Base-by-base conservation (phyloP, 495 filamentous ascomycete species). In the Tricharina praecox region DNA sequence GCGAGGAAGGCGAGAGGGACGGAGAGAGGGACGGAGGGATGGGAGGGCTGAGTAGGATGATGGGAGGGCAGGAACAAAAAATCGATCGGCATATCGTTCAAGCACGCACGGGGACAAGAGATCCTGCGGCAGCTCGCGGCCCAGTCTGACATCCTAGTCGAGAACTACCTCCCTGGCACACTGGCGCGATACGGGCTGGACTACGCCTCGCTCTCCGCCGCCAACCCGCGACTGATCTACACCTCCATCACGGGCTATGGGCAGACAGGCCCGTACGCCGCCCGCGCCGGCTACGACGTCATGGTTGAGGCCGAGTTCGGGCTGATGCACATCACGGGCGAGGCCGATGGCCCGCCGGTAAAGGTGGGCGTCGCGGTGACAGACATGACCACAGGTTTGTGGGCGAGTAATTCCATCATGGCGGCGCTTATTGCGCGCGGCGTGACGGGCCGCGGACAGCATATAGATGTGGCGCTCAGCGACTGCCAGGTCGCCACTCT, bases 241-340 rank as follows among this genome's bases (percentile, higher is more conserved):
- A 73, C 75, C 7, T 75, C 72, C 23, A 76, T 78, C 32, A 78
- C 75, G 0, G 75, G 75, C 11, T 84, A 84, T 54, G 90, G 90
- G 2, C 90, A 97, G 62, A 93, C 82, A 1, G 90, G 90, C 0
- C 92, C 92, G 0, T 94, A 93, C 63, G 78, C 79, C 15, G 74
- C 77, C 38, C 74, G 92, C 4, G 85, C 90, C 7, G 90, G 90
- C 9, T 97, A 97, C 67, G 90, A 97, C 64, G 92, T 97, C 48
- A 96, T 97, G 86, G 92, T 97, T 0, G 90, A 97, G 64, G 92
- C 88, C 34, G 90, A 96, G 63, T 85, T 97, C 68, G 90, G 90
- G 3, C 60, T 97, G 47, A 97, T 97, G 90, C 92, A 97, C 61
- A 96, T 97, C 46, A 97, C 90, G 0, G 90, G 90, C 9, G 69